Conservation (phyloP, 805 yeast species). For the Cyberlindnera misumaiensis region DNA sequence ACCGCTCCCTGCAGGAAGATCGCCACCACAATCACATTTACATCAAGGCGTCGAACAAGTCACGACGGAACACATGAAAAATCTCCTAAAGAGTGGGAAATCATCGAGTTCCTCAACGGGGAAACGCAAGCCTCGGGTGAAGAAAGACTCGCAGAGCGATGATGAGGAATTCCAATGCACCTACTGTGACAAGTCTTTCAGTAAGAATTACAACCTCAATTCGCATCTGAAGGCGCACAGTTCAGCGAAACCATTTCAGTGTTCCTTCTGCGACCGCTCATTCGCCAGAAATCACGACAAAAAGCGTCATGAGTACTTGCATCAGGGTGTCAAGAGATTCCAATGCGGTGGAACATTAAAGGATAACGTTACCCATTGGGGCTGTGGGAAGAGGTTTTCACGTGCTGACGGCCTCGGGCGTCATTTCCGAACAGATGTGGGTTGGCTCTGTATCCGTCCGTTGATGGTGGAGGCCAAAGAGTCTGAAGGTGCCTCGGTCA, state of each 20-base stretch:
- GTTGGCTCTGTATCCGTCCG: constrained; percentile 61
- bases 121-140: too few species aligned
- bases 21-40: too few species aligned
- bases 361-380: constrained; percentile 60
- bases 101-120: too few species aligned
- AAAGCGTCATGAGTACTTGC: constrained; percentile 70
- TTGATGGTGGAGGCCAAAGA: constrained; percentile 47
- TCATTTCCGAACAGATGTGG: constrained; percentile 71
- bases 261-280: constrained; percentile 55
- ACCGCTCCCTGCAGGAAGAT: too few species aligned
- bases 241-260: constrained; percentile 61
- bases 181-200: constrained; percentile 66
- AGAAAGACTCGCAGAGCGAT: not conserved
- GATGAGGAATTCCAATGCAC: constrained; percentile 39
- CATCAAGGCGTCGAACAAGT: too few species aligned
- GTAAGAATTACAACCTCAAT: constrained; percentile 74
- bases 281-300: constrained; percentile 77
- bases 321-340: constrained; percentile 64
- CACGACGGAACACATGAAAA: too few species aligned
- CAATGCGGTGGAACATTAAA: constrained; percentile 56
- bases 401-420: constrained; percentile 73
- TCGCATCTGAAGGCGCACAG: constrained; percentile 77
- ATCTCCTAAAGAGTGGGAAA: too few species aligned
- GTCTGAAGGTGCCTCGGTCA: constrained; percentile 2
- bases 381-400: constrained; percentile 68